These are phyloP conservation scores for Dittrichia graveolens DNA, from an alignment of 129 eudicot species.

Conservation along the genomic window DNA sequence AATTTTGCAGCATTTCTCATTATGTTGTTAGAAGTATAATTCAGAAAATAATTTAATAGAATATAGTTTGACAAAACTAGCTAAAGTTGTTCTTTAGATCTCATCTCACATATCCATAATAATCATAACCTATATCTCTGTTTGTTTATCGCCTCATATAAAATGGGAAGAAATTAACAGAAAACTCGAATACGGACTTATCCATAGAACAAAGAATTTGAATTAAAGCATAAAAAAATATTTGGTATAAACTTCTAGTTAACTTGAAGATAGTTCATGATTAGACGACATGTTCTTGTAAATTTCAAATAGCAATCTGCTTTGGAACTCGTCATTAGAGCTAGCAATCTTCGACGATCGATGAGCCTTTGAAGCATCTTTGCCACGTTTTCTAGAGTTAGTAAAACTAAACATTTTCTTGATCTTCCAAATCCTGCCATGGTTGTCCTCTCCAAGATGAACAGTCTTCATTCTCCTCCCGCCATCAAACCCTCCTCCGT, in stretches of 20 bases:
- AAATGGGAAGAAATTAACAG: too few relatives aligned
- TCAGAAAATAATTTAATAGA: too few relatives aligned
- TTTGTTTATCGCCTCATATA: too few relatives aligned
- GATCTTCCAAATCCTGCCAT: conserved; percentile 14
- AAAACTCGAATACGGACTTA: too few relatives aligned
- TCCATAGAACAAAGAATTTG: too few relatives aligned
- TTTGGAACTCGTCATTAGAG: conserved; percentile 1
- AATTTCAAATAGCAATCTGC: conserved; percentile 5
- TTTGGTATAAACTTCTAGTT: not conserved
- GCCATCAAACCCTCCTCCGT: conserved; percentile 27
- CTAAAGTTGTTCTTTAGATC: too few relatives aligned
- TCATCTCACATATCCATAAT: too few relatives aligned
- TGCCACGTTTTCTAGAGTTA: not conserved
- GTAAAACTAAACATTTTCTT: not conserved
- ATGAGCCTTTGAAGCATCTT: not conserved
- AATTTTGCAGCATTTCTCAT: too few relatives aligned
- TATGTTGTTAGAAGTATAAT: too few relatives aligned
- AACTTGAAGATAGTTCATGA: not conserved
- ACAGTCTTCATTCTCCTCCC: conserved; percentile 25
- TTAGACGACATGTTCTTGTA: conserved; percentile 1
- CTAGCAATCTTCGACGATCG: not conserved
- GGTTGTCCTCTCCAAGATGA: conserved; percentile 20
- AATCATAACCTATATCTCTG: too few relatives aligned
- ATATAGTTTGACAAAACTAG: too few relatives aligned
- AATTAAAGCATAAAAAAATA: too few relatives aligned